These are phyloP conservation scores for Kwoniella shivajii DNA, from an alignment of 1,284 basidiomycete genomes.

Conservation along the genomic window DNA sequence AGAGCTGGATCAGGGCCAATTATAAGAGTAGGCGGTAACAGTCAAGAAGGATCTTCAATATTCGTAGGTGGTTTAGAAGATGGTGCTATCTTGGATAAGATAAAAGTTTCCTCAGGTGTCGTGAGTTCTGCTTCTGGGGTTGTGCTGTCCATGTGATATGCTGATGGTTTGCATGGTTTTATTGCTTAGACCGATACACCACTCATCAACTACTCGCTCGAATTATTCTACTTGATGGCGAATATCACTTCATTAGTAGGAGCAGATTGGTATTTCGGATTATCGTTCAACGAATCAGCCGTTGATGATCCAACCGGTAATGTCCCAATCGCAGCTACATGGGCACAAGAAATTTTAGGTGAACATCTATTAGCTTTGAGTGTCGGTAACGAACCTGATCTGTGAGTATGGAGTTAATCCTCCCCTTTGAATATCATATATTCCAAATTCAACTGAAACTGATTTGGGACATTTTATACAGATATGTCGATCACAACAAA, in stretches of 20 bases:
- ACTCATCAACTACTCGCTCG: slow-evolving; percentile 61
- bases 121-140: too few species aligned
- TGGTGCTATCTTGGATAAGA: slow-evolving; percentile 57
- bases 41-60: slow-evolving; percentile 63
- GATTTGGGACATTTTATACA: slow-evolving; percentile 13
- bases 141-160: too few species aligned
- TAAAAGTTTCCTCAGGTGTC: slow-evolving; percentile 27
- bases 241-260: slow-evolving; percentile 63
- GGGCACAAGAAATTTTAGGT: slow-evolving; percentile 61
- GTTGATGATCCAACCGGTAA: slow-evolving; percentile 48
- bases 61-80: slow-evolving; percentile 56
- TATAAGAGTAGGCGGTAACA: slow-evolving; percentile 74
- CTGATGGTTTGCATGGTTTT: too few species aligned
- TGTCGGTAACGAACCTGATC: slow-evolving; percentile 70
- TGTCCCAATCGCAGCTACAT: slow-evolving; percentile 62
- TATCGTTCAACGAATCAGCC: slow-evolving; percentile 59
- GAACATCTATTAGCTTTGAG: slow-evolving; percentile 62
- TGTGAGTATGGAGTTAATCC: slow-evolving; percentile 54
- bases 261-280: slow-evolving; percentile 63
- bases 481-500: slow-evolving; percentile 42
- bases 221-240: slow-evolving; percentile 62
- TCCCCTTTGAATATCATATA: not conserved
- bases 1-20: slow-evolving; percentile 63
- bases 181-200: slow-evolving; percentile 62
- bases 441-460: too few species aligned